Conservation (phyloP, 306 rosid genomes). For the Carpinus fangiana region DNA sequence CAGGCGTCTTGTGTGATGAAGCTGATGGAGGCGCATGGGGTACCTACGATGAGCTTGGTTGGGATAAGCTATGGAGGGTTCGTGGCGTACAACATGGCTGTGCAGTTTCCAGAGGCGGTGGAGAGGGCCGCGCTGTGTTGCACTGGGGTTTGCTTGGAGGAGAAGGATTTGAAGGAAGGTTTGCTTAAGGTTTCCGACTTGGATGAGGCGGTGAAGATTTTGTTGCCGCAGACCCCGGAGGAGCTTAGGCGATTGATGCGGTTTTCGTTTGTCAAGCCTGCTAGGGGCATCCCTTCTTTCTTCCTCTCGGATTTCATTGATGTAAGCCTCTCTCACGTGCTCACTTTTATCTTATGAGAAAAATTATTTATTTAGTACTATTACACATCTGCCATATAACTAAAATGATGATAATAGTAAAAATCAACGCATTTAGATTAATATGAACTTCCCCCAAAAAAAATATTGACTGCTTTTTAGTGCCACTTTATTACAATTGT, state of each 20-base stretch:
- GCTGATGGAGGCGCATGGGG: conserved; percentile 56
- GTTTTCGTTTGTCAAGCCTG: conserved; percentile 59
- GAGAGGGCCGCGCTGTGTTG: conserved; percentile 64
- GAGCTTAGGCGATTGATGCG: conserved; percentile 59
- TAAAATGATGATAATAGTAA: no score
- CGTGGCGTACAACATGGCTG: conserved; percentile 63
- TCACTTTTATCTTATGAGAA: not conserved
- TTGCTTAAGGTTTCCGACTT: conserved; percentile 52
- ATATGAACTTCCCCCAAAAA: no score
- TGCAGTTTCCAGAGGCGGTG: conserved; percentile 55
- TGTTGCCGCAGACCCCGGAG: conserved; percentile 71
- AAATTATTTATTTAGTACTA: no score
- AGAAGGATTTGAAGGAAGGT: conserved; percentile 58
- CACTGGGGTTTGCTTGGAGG: conserved; percentile 73
- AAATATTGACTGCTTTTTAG: no score
- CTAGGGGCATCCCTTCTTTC: conserved; percentile 52
- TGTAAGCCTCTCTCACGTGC: conserved; percentile 18
- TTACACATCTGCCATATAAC: no score
- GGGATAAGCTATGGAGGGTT: conserved; percentile 89
- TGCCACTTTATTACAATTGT: no score
- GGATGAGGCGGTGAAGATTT: conserved; percentile 62
- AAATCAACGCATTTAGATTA: no score
- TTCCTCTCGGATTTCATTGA: conserved; percentile 66
- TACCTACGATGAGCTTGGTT: conserved; percentile 44
- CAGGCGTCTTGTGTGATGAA: conserved; percentile 53